Base-by-base conservation (phyloP, 2,329 filamentous ascomycete species). In the Colletotrichum tabaci region DNA sequence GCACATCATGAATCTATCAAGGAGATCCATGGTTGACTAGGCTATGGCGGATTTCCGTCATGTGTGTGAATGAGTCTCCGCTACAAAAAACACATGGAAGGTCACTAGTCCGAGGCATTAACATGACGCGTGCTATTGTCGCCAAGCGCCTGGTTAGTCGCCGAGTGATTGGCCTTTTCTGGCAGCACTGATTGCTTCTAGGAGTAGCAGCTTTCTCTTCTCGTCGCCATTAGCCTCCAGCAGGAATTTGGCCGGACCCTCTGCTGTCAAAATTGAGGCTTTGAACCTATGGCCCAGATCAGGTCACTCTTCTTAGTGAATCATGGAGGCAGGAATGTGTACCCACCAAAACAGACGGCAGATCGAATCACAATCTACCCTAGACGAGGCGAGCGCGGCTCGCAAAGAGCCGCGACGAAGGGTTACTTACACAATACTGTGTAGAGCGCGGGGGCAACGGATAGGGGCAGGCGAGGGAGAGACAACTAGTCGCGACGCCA, bases 111-210 rank as follows among this genome's bases (percentile, higher is more conserved):
- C 26, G 35, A 57, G 67, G 70, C 77, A 76, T 74, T 77, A 77
- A 74, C 77, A 76, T 77, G 74, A 76, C 71, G 72, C 74, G 65
- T 72, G 60, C 60, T 76, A 53, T 72, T 72, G 67, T 23, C 56
- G 70, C 67, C 67, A 61, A 72, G 67, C 44, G 49, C 50, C 57
- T 12, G 26, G 26, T 50, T 23, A 55, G 47, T 69, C 47, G 53
- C 55, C 47, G 58, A 60, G 58, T 49, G 60, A 64, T 63, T 64
- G 69, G 58, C 21, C 60, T 69, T 49, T 55, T 26, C 21, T 49
- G 46, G 38, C 10, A 60, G 18, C 35, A 35, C 30, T 64, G 10
- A 9, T 35, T 47, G 18, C 21, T 61, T 44, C 18, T 35, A 61
- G 60, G 38, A 55, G 21, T 26, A 42, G 8, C 8, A 57, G 9